Evolutionary conservation across 169 alveolate species (phyloP).

Genomic region (Eimeria sp.): DNA sequence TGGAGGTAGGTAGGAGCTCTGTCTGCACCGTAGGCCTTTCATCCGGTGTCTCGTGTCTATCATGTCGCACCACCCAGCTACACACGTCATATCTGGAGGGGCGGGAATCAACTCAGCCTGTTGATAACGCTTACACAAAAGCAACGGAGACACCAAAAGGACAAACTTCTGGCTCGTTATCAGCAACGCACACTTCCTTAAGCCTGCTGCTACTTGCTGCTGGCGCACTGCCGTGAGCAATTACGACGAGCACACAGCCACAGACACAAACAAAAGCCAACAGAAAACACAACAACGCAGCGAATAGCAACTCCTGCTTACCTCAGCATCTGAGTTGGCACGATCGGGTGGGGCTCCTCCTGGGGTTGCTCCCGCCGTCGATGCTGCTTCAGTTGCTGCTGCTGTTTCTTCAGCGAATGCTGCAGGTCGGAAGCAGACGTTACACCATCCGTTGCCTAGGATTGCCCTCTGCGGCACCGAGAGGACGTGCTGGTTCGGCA

Average conservation of each 20-base stretch:
- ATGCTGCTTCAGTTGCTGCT: not conserved
- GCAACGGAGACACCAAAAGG: not conserved
- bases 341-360: not conserved
- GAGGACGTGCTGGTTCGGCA: conserved; percentile 72
- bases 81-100: conserved; percentile 76
- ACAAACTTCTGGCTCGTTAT: not conserved
- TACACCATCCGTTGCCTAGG: conserved; percentile 81
- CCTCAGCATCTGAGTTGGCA: not conserved
- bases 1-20: conserved; percentile 76
- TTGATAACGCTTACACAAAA: not conserved
- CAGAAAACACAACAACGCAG: not conserved
- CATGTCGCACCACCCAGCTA: conserved; percentile 80
- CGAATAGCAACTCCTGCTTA: not conserved
- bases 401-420: conserved; percentile 72
- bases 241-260: not conserved
- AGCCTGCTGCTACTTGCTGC: not conserved
- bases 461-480: conserved; percentile 81
- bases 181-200: not conserved
- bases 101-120: conserved; percentile 62
- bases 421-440: conserved; percentile 81
- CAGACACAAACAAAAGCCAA: not conserved
- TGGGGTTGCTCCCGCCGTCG: conserved; percentile 9
- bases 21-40: conserved; percentile 80
- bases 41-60: conserved; percentile 81
- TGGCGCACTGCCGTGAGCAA: not conserved